Conservation (phyloP, 352 stramenopile species). For the Pythium guiyangense region DNA sequence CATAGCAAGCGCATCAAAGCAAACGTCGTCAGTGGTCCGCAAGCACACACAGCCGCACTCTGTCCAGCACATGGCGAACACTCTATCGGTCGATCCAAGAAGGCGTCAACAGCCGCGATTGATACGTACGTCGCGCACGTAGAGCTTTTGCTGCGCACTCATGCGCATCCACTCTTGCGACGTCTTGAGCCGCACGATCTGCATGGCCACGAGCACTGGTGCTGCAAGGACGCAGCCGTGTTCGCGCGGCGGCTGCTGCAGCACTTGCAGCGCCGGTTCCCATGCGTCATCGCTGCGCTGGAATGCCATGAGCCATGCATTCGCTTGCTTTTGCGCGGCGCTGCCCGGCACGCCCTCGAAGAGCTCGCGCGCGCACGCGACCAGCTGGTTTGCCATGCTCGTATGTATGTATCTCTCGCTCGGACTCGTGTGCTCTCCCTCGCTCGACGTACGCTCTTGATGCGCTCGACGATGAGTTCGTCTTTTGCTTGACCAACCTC, state of each 20-base stretch:
- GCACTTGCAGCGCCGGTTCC: slow-evolving; percentile 46
- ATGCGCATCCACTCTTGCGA: slow-evolving; percentile 41
- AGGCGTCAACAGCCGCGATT: neutral
- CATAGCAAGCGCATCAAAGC: neutral
- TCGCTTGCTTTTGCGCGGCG: slow-evolving; percentile 44
- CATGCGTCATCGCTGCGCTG: slow-evolving; percentile 55
- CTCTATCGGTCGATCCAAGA: too few species aligned
- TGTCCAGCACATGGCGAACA: neutral
- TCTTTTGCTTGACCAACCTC: too few species aligned
- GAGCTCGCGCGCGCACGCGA: slow-evolving; percentile 52
- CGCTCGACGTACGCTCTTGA: neutral
- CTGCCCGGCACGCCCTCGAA: slow-evolving; percentile 61
- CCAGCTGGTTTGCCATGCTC: slow-evolving; percentile 40
- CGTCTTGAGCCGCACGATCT: slow-evolving; percentile 68
- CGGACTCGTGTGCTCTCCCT: neutral
- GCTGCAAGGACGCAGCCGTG: slow-evolving; percentile 16
- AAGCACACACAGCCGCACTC: slow-evolving; percentile 3
- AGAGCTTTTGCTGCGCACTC: slow-evolving; percentile 24
- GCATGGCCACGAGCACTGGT: slow-evolving; percentile 56
- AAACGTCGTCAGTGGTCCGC: slow-evolving; percentile 9
- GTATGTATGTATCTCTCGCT: neutral
- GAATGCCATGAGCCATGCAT: slow-evolving; percentile 65
- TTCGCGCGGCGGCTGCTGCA: slow-evolving; percentile 28
- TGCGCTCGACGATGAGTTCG: too few species aligned
- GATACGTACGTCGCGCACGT: slow-evolving; percentile 38